phyloP scores from a whole-genome alignment of 768 basidiomycete genomes.

The Omphalotus guepiniiformis region DNA sequence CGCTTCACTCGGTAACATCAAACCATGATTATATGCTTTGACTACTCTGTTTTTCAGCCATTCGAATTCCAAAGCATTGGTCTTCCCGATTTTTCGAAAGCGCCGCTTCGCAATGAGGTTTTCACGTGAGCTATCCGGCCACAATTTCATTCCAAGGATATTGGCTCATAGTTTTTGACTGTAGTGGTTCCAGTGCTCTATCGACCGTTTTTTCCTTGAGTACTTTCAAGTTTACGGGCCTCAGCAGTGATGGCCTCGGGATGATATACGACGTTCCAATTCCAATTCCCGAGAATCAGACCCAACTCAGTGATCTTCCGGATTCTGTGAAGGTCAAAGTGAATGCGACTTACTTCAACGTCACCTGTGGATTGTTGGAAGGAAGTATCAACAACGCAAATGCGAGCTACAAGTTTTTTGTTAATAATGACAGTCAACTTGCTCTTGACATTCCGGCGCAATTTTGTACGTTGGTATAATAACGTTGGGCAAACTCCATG shows the following conservation, averaged over 20 bases:
- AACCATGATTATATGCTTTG: not conserved
- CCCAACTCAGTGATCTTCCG: no score
- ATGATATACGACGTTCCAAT: slow-evolving; percentile 3
- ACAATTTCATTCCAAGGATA: not conserved
- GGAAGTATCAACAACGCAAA: not conserved
- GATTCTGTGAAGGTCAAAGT: not conserved
- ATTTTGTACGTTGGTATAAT: not conserved
- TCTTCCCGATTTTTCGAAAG: not conserved
- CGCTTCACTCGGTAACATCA: not conserved
- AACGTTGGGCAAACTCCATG: not conserved
- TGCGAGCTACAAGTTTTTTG: not conserved
- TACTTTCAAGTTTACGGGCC: not conserved
- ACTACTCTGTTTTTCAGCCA: not conserved
- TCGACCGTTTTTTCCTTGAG: not conserved
- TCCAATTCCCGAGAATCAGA: no score
- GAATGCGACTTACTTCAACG: slow-evolving; percentile 3
- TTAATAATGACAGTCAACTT: not conserved
- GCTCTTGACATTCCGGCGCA: not conserved
- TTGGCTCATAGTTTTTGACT: not conserved
- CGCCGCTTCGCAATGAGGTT: not conserved
- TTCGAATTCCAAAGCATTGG: not conserved
- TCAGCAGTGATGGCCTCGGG: not conserved
- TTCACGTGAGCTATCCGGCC: slow-evolving; percentile 3
- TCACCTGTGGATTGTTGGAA: slow-evolving; percentile 3
- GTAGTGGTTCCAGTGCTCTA: not conserved